These are phyloP conservation scores for Anthoceros angustus DNA, from an alignment of 225 moss, liverwort and hornwort species.

Conservation along the genomic window DNA sequence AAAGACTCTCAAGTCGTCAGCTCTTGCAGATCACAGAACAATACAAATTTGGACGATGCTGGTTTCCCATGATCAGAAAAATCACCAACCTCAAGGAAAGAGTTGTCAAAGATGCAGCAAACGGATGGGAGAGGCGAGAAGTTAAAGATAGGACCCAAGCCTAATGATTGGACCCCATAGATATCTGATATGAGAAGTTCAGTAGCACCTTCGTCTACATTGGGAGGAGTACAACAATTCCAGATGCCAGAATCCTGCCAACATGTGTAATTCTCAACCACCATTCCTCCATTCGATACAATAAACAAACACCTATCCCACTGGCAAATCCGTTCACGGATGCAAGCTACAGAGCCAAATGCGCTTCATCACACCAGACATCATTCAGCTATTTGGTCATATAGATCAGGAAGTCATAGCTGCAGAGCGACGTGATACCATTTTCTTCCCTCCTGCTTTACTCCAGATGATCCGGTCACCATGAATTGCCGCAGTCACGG, in stretches of 20 bases:
- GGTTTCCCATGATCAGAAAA: background rate
- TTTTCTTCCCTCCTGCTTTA: background rate
- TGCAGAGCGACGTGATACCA: background rate
- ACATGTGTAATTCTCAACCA: background rate
- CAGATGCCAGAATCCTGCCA: background rate
- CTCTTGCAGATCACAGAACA: background rate
- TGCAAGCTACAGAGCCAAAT: background rate
- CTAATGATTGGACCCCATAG: conserved; percentile 5
- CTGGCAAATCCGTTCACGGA: background rate
- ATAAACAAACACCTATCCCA: too few relatives aligned
- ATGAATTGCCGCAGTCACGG: conserved; percentile 1
- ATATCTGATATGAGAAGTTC: conserved; percentile 5
- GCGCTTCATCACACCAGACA: background rate
- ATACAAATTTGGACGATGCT: background rate
- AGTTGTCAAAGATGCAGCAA: background rate
- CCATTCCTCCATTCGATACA: too few relatives aligned
- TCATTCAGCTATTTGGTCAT: background rate
- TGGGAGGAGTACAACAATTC: background rate
- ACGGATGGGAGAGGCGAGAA: background rate
- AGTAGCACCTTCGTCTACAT: background rate
- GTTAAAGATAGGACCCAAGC: conserved; percentile 2
- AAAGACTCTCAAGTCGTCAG: conserved; percentile 8
- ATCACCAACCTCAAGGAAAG: background rate
- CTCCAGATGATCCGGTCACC: conserved; percentile 1
- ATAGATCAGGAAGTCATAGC: background rate